These are phyloP conservation scores for Sugiyamaella lignohabitans DNA, from an alignment of 805 yeast genomes.

Conservation along the genomic window DNA sequence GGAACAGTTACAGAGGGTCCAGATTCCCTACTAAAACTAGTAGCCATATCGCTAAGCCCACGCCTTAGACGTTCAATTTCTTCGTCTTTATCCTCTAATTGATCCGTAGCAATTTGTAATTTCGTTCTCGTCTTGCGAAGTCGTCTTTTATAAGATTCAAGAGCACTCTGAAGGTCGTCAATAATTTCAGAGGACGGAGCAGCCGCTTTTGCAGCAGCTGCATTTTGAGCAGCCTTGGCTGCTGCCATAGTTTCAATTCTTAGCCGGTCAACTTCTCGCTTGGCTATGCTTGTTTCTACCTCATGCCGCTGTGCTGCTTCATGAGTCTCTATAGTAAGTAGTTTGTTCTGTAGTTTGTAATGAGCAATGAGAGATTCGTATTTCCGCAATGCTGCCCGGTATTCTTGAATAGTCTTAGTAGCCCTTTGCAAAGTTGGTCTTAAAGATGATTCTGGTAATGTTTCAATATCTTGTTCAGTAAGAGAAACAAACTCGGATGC, in stretches of 20 bases:
- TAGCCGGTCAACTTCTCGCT: slow-evolving; percentile 43
- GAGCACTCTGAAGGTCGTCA: no score
- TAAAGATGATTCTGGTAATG: slow-evolving; percentile 5
- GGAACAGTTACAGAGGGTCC: not conserved
- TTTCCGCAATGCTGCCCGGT: slow-evolving; percentile 9
- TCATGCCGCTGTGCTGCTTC: slow-evolving; percentile 42
- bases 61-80: slow-evolving; percentile 39
- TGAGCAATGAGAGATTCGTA: slow-evolving; percentile 16
- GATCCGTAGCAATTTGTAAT: slow-evolving; percentile 40
- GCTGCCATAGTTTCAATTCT: slow-evolving; percentile 27
- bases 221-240: not conserved
- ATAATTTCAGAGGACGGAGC: not conserved
- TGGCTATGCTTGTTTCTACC: slow-evolving; percentile 41
- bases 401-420: slow-evolving; percentile 8
- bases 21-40: not conserved
- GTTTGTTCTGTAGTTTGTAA: slow-evolving; percentile 33
- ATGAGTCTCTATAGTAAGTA: slow-evolving; percentile 38
- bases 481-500: slow-evolving; percentile 1
- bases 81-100: slow-evolving; percentile 38
- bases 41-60: slow-evolving; percentile 24
- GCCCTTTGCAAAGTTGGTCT: slow-evolving; percentile 6
- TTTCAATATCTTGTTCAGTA: slow-evolving; percentile 4
- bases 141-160: slow-evolving; percentile 34
- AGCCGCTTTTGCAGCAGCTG: not conserved
- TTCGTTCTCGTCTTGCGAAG: slow-evolving; percentile 38